Conservation (phyloP, 768 basidiomycete species). For the Lentinula sp. region DNA sequence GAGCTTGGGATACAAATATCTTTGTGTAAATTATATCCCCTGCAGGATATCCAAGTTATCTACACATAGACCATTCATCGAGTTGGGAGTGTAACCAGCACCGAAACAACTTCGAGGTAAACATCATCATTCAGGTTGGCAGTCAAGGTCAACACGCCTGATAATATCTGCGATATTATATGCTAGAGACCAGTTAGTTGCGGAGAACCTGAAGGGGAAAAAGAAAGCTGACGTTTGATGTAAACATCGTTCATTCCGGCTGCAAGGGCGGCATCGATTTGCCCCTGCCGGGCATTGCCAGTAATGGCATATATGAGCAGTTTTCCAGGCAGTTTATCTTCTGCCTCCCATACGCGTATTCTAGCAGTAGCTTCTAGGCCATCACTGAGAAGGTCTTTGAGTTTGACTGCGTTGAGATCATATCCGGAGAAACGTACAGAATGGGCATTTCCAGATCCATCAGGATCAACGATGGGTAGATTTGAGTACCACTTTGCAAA, state of each 20-base stretch:
- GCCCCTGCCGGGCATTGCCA: slow-evolving; percentile 8
- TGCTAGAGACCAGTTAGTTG: not conserved
- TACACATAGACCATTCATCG: no score
- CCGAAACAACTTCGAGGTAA: no score
- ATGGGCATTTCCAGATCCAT: slow-evolving; percentile 9
- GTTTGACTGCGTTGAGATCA: no score
- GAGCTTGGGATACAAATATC: no score
- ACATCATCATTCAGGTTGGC: not conserved
- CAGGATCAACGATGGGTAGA: slow-evolving; percentile 4
- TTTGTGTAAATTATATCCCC: no score
- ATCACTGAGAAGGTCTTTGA: not conserved
- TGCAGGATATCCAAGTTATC: no score
- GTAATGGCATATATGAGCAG: slow-evolving; percentile 3
- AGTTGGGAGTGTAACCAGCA: no score
- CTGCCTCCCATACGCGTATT: slow-evolving; percentile 5
- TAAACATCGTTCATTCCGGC: slow-evolving; percentile 11
- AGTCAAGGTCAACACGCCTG: not conserved
- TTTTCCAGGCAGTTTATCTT: slow-evolving; percentile 2
- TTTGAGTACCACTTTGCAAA: not conserved
- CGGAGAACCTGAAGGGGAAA: no score
- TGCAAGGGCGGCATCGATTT: slow-evolving; percentile 1
- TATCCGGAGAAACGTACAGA: not conserved
- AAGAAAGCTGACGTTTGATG: not conserved
- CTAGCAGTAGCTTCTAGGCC: slow-evolving; percentile 2
- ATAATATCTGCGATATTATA: not conserved